Percentiles rank a stretch among this genome's conserved stretches.
These are phyloP conservation scores for Aspergillus texensis DNA, from an alignment of 2,329 filamentous ascomycete species.

Conservation along the genomic window DNA sequence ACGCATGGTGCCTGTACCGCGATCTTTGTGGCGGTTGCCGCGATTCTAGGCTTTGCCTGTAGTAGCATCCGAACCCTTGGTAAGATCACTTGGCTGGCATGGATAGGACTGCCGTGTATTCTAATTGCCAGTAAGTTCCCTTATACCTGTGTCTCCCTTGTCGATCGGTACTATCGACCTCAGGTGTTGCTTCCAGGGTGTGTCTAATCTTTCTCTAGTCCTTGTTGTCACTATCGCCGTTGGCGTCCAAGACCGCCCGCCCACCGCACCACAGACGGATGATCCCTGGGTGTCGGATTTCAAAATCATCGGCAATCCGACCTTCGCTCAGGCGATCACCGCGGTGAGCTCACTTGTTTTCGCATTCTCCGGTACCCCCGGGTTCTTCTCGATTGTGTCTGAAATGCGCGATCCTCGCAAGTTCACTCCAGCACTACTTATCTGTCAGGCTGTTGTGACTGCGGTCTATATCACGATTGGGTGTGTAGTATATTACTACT, in stretches of 20 bases:
- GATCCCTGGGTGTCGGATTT: constrained; percentile 32
- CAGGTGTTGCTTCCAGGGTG: not conserved
- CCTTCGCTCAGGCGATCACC: constrained; percentile 25
- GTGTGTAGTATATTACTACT: constrained; percentile 48
- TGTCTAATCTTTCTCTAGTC: constrained; percentile 16
- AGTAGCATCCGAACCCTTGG: constrained; percentile 38
- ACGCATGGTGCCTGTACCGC: constrained; percentile 35
- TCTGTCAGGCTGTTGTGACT: constrained; percentile 35
- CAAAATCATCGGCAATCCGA: constrained; percentile 22
- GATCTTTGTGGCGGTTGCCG: constrained; percentile 24
- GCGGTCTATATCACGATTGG: constrained; percentile 36
- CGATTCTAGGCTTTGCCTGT: constrained; percentile 23
- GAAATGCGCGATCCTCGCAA: constrained; percentile 38
- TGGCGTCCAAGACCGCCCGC: constrained; percentile 38
- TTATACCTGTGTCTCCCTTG: not conserved
- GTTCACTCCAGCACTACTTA: constrained; percentile 32
- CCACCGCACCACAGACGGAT: constrained; percentile 27
- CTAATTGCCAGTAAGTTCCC: constrained; percentile 14
- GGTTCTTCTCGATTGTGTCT: constrained; percentile 37
- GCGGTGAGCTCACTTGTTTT: constrained; percentile 28
- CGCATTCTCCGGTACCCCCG: constrained; percentile 23
- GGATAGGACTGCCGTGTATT: constrained; percentile 30
- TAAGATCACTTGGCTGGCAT: constrained; percentile 36
- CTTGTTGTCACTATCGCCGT: constrained; percentile 31
- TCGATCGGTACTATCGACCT: not conserved